A percentile compares a stretch with the other conserved stretches of the same genome.
Conservation (phyloP, 441 rosid species). For the Caryocar brasiliense region DNA sequence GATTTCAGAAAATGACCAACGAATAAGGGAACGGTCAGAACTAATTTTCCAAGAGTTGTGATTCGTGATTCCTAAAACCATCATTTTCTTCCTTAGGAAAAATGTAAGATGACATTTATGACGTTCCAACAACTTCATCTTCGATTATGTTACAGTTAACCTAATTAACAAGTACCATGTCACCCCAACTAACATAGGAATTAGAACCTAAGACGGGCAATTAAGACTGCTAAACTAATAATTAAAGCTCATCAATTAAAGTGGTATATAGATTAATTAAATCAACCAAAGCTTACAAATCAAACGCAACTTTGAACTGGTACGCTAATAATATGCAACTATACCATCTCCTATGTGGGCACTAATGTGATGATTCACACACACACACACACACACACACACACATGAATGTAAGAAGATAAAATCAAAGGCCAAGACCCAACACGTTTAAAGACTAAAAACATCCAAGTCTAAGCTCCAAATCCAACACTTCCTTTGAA, state of each 20-base stretch:
- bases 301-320: no score
- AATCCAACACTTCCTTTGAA: constrained; percentile 29
- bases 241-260: constrained; percentile 4
- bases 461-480: constrained; percentile 40
- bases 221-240: constrained; percentile 4
- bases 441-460: constrained; percentile 1
- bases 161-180: constrained; percentile 21
- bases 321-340: no score
- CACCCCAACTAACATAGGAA: constrained; percentile 17
- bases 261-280: neutral
- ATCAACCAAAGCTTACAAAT: neutral
- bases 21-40: no score
- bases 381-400: no score
- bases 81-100: constrained; percentile 2
- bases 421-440: neutral
- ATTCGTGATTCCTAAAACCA: no score
- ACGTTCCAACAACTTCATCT: constrained; percentile 21
- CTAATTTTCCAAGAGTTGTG: no score
- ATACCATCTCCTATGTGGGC: no score
- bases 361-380: no score
- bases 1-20: no score
- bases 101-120: constrained; percentile 5
- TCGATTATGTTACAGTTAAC: constrained; percentile 29
- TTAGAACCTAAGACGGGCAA: neutral
- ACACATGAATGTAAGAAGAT: neutral